A percentile compares a stretch with the other conserved stretches of the same genome.
Evolutionary conservation across 768 basidiomycete species (phyloP).

Genomic region (Chlorophyllum brunneum): DNA sequence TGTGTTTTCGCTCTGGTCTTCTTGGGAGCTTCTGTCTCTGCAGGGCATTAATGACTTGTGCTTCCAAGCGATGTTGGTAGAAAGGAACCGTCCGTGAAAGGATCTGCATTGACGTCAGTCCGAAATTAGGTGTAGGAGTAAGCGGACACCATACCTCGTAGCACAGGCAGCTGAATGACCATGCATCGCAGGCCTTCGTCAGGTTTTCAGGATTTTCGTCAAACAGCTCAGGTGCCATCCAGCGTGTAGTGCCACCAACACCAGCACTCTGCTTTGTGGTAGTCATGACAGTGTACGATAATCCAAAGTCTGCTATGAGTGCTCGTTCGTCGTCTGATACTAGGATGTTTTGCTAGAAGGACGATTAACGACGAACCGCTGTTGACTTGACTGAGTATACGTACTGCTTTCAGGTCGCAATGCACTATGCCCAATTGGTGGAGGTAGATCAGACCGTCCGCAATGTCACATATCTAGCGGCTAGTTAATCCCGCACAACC

Average conservation of each 20-base stretch:
- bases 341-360: background rate
- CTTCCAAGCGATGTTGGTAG: background rate
- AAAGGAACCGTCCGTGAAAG: background rate
- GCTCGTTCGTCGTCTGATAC: conserved; percentile 1
- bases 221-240: conserved; percentile 9
- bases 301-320: conserved; percentile 5
- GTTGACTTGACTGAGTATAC: background rate
- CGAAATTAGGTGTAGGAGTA: too few species aligned
- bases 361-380: background rate
- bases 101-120: too few species aligned
- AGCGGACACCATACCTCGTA: background rate
- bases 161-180: conserved; percentile 4
- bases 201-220: background rate
- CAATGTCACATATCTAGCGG: background rate
- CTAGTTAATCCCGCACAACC: too few species aligned
- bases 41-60: background rate
- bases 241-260: background rate
- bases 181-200: conserved; percentile 1
- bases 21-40: background rate
- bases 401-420: conserved; percentile 8
- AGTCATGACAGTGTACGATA: background rate
- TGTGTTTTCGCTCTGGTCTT: background rate
- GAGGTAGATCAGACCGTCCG: background rate
- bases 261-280: background rate
- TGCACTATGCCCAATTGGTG: background rate